A percentile compares a stretch with the other conserved stretches of the same genome.
Evolutionary conservation across 176 grass and related monocot species (phyloP).

Genomic region (Sorghum bicolor): Sorghum_bicolor_NCBIv3 NC_012870.2:2696001-2696500

Average conservation of each 20-base stretch:
- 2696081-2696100: too few species aligned
- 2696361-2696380: background rate
- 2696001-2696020: too few species aligned
- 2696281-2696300: background rate
- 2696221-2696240: background rate
- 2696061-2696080: too few species aligned
- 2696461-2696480: background rate
- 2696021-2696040: too few species aligned
- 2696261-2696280: background rate
- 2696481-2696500: background rate
- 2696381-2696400: background rate
- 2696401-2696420: background rate
- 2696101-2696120: too few species aligned
- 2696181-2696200: background rate
- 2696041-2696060: too few species aligned
- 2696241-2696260: background rate
- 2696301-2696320: background rate
- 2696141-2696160: background rate
- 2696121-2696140: too few species aligned
- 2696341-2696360: background rate
- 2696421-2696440: background rate
- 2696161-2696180: background rate
- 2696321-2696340: background rate
- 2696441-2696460: background rate
- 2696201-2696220: background rate